phyloP scores from a whole-genome alignment of 73 alveolate genomes.

The Effrenium voratum region DNA sequence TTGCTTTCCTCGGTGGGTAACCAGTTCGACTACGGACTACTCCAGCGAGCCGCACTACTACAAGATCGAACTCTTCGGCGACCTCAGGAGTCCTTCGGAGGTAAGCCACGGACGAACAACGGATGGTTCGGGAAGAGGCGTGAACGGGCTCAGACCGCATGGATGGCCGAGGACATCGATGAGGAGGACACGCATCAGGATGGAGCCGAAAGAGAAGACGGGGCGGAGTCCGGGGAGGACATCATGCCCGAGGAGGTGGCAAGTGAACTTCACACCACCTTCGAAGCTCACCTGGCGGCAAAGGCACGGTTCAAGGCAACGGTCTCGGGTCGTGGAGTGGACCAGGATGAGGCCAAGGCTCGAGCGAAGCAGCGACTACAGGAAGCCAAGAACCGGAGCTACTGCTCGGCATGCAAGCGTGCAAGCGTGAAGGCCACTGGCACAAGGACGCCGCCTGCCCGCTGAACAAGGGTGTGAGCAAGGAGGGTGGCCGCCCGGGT shows the following conservation, averaged over 20 bases:
- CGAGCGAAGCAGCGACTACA: background rate
- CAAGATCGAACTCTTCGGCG: background rate
- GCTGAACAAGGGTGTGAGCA: background rate
- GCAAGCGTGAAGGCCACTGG: background rate
- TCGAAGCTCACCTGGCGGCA: background rate
- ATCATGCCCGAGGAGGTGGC: background rate
- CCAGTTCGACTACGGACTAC: background rate
- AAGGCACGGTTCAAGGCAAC: background rate
- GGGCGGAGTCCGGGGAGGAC: background rate
- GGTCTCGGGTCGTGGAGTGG: background rate
- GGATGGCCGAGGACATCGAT: background rate
- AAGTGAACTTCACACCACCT: background rate
- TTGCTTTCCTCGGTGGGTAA: background rate
- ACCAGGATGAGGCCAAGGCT: background rate
- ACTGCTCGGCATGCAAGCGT: background rate
- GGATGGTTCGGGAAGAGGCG: too few relatives aligned
- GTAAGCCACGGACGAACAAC: too few relatives aligned
- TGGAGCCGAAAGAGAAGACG: background rate
- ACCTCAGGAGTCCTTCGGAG: background rate
- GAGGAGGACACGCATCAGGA: background rate
- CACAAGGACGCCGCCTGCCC: background rate
- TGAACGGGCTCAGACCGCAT: background rate
- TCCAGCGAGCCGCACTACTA: background rate
- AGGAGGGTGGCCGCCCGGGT: too few relatives aligned
- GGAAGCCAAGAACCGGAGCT: background rate